Evolutionary conservation across 2,329 filamentous ascomycete genomes (phyloP), one percentile per base, ranked within the genome.

Genomic region (Coniochaeta sp.): DNA sequence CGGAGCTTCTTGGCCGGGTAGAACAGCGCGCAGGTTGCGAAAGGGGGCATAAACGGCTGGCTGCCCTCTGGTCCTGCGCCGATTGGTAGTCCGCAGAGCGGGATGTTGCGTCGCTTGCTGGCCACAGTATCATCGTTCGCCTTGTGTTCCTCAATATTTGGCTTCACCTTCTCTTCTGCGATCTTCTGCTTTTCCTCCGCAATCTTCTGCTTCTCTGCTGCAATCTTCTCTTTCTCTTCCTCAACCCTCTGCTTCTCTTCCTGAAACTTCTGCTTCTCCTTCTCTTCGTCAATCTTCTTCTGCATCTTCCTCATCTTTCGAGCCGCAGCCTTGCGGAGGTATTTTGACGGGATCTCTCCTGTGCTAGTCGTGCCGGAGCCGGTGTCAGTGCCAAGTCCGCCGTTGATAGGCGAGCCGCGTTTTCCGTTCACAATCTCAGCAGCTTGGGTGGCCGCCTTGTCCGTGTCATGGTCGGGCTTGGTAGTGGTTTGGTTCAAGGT

Each of bases 41-140:
- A 76, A 1, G 61, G 32, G 1, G 70, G 68, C 61, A 71, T 66
- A 63, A 76, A 73, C 0, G 66, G 63, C 14, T 68, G 63, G 17
- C 58, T 54, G 24, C 72, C 73, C 64, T 78, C 76, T 8, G 76
- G 75, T 0, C 76, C 76, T 22, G 75, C 75, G 26, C 75, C 76
- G 19, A 78, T 65, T 22, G 76, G 76, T 1, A 77, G 68, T 1
- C 74, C 7, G 69, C 71, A 28, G 75, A 62, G 0, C 72, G 59
- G 68, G 12, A 61, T 52, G 5, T 34, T 28, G 26, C 7, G 28
- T 5, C 62, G 19, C 3, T 47, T n/a, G n/a, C n/a, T n/a, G n/a
- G n/a, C n/a, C n/a, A n/a, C n/a, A n/a, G n/a, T n/a, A n/a, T n/a
- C n/a, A n/a, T n/a, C n/a, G n/a, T n/a, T n/a, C n/a, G n/a, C n/a